Evolutionary conservation across 1,284 basidiomycete species (phyloP), one percentile per base, ranked within the genome.

Genomic region (Cutaneotrichosporon daszewskae): DNA sequence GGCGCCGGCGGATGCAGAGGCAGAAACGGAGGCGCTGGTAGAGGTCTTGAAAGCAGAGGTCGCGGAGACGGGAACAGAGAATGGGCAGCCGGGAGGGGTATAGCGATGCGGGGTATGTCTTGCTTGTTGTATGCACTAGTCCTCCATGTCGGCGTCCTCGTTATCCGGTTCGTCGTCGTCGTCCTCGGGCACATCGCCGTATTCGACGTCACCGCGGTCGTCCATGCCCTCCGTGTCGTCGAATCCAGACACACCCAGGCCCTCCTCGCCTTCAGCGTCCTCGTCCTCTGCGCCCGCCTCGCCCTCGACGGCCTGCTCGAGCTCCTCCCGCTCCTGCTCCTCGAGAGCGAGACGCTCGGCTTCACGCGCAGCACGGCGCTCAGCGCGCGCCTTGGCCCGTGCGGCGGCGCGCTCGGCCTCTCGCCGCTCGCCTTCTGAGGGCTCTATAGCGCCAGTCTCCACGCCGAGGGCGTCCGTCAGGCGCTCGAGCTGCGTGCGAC

Each of bases 401-500:
- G 50, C 63, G 9, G 43, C 58, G n/a, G 40, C 40, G 11, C 62
- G 54, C 45, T 59, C 51, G 4, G 53, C 53, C 43, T 64, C 62
- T 13, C 64, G 41, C 31, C 53, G 35, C 37, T 66, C 58, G 6
- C 52, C 58, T 42, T 68, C 65, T n/a, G 48, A 45, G 12, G 59
- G 58, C 5, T 43, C 53, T 9, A 71, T 64, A 4, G 53, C 44
- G 7, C 68, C 68, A 3, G 56, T 53, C 34, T 68, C 63, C 1
- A 71, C 68, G 11, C 69, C 69, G 13, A 71, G 51, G 3, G 68
- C 64, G 47, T 71, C 69, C 14, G 60, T 55, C 20, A 71, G 54
- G 13, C 69, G 54, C 44, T 69, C 67, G 18, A 71, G 57, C 43
- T 71, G 69, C 3, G 67, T 69, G 17, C 60, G 60, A 12, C 57